Evolutionary conservation across 805 yeast genomes (phyloP).

Genomic region (Saccharomyces eubayanus): DNA sequence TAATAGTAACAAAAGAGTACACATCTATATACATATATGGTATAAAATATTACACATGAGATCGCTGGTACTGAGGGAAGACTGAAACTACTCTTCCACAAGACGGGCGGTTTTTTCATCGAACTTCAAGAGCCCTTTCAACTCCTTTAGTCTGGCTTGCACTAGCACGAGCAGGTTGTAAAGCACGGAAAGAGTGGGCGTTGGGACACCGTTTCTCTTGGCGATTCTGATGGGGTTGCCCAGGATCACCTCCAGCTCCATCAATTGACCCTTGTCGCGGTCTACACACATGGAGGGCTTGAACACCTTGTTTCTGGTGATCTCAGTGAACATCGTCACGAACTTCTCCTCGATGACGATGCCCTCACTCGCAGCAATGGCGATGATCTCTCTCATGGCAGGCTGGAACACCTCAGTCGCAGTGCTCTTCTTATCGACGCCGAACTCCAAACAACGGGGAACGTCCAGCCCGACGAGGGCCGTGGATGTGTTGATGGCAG

Average conservation of each 20-base stretch:
- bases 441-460: conserved; percentile 41
- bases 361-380: conserved; percentile 56
- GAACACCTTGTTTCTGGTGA: conserved; percentile 46
- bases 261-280: conserved; percentile 48
- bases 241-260: conserved; percentile 62
- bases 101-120: conserved; percentile 9
- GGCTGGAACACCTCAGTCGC: conserved; percentile 34
- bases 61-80: neutral
- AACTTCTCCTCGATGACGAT: conserved; percentile 40
- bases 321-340: conserved; percentile 41
- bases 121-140: conserved; percentile 35
- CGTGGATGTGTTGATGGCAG: conserved; percentile 52
- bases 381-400: conserved; percentile 55
- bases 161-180: conserved; percentile 52
- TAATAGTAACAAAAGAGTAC: neutral
- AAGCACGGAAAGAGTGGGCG: conserved; percentile 53
- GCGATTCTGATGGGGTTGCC: conserved; percentile 57
- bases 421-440: conserved; percentile 32
- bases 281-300: conserved; percentile 69
- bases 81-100: conserved; percentile 6
- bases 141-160: conserved; percentile 56
- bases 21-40: neutral
- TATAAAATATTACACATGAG: neutral
- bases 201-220: conserved; percentile 35
- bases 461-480: conserved; percentile 50